Evolutionary conservation across 2,329 filamentous ascomycete genomes (phyloP).

Genomic region (Diaporthe citrichinensis): DNA sequence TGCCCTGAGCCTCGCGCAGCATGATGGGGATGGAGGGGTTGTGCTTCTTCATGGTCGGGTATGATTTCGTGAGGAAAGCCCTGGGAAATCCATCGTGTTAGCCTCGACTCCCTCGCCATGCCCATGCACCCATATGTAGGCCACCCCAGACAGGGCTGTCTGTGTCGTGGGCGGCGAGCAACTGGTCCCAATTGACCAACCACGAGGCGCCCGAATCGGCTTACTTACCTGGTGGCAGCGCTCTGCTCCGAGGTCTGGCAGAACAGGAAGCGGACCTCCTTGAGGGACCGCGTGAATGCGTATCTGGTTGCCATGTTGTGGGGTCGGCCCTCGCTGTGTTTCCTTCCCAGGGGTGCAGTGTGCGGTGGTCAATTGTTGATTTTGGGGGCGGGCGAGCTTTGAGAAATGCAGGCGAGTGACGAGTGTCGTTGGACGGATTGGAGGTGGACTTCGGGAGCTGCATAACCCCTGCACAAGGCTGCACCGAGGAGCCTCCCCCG

Average conservation of each 20-base stretch:
- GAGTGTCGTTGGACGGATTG: slow-evolving; percentile 13
- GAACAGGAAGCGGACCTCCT: slow-evolving; percentile 97
- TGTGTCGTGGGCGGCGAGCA: background rate
- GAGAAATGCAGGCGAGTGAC: slow-evolving; percentile 5
- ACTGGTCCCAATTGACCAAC: slow-evolving; percentile 24
- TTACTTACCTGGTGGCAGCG: slow-evolving; percentile 83
- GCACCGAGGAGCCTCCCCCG: background rate
- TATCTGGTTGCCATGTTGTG: slow-evolving; percentile 89
- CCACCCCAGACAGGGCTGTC: background rate
- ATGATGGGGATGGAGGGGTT: slow-evolving; percentile 95
- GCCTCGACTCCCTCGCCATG: background rate
- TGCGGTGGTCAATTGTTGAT: slow-evolving; percentile 46
- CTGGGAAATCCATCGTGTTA: slow-evolving; percentile 60
- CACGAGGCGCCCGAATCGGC: slow-evolving; percentile 26
- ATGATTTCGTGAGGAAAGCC: slow-evolving; percentile 89
- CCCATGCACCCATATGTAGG: background rate
- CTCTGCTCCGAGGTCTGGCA: slow-evolving; percentile 95
- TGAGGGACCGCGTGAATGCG: slow-evolving; percentile 88
- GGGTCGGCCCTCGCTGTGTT: slow-evolving; percentile 38
- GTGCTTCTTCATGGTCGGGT: slow-evolving; percentile 99
- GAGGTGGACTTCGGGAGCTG: slow-evolving; percentile 23
- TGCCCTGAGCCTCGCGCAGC: slow-evolving; percentile 90
- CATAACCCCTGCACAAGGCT: slow-evolving; percentile 25
- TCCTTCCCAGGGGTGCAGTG: background rate
- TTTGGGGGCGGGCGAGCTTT: slow-evolving; percentile 1